Evolutionary conservation across 176 grass and related monocot species (phyloP), one percentile per base, ranked within the genome.

Genomic region (Aegilops speltoides): DNA sequence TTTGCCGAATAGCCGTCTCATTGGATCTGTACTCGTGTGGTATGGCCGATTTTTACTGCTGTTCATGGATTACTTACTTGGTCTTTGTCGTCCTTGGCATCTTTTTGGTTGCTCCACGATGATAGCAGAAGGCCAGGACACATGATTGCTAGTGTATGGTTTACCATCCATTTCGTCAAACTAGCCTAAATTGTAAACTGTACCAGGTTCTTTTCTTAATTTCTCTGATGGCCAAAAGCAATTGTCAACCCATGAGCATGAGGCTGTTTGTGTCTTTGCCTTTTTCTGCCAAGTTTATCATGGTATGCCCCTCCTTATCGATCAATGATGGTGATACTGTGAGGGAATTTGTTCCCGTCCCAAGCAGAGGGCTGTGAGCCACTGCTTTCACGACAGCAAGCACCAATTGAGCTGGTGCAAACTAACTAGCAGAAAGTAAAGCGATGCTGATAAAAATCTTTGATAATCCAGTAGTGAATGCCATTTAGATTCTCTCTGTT

Each of bases 321-420:
- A 16, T 62, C 52, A 64, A 57, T 31, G 69, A 66, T n/a, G 54
- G 43, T 67, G 22, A 67, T 87, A 14, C 19, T 57, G 8, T 60
- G 43, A 23, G 24, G 46, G 81, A 81, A 91, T 80, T 61, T 87
- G 29, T 80, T 87, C 89, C 75, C 80, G 67, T 36, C 28, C 60
- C 46, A 9, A 24, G 26, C 68, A 34, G 79, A 84, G 24, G 24
- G 38, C 45, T 74, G 36, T 37, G 67, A 54, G 43, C 76, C 81
- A 23, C 76, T 87, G 68, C 85, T 87, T 91, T 84, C 22, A 77
- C 19, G 85, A 66, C 20, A 6, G 17, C 66, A 34, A 41, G 67
- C 23, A 50, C 25, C 54, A 36, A 68, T 12, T 0, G 23, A 5
- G 29, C 22, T 4, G 54, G 31, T 64, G 74, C 66, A 36, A 45